phyloP scores from a whole-genome alignment of 2,329 filamentous ascomycete genomes.

The Albophoma yamanashiensis region DNA sequence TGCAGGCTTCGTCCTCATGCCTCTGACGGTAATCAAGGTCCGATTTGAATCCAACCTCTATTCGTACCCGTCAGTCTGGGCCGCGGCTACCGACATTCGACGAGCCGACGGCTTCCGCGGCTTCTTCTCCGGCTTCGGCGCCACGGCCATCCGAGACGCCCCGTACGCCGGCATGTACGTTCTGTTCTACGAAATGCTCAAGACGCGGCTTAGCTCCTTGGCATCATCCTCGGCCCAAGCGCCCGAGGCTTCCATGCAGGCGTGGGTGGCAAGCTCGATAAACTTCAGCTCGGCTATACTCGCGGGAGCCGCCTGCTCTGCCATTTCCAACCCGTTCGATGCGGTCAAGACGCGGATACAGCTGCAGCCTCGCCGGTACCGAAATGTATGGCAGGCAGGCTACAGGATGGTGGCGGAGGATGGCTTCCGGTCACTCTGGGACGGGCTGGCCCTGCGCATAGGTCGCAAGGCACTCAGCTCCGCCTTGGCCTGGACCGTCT shows the following conservation, averaged over 20 bases:
- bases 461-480: constrained; percentile 85
- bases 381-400: constrained; percentile 70
- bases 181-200: constrained; percentile 81
- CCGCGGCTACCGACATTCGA: constrained; percentile 66
- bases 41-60: constrained; percentile 88
- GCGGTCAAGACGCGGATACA: constrained; percentile 93
- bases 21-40: constrained; percentile 91
- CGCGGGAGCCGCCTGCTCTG: constrained; percentile 73
- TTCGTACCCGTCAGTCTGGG: constrained; percentile 63
- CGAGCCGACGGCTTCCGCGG: constrained; percentile 64
- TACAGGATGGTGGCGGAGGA: constrained; percentile 74
- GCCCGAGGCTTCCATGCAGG: constrained; percentile 14
- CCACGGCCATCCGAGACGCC: constrained; percentile 87
- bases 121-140: constrained; percentile 90
- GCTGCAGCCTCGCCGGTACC: constrained; percentile 72
- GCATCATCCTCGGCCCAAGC: constrained; percentile 4
- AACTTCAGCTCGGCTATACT: constrained; percentile 79
- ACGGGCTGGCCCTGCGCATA: constrained; percentile 79
- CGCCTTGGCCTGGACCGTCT: constrained; percentile 94
- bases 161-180: constrained; percentile 95
- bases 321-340: constrained; percentile 92
- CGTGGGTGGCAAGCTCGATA: constrained; percentile 45
- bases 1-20: constrained; percentile 88
- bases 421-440: constrained; percentile 69
- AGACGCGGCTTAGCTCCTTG: constrained; percentile 42